Percentiles rank a stretch among this genome's conserved stretches.
phyloP scores from a whole-genome alignment of 169 alveolate species.

The Fabrea salina region DNA sequence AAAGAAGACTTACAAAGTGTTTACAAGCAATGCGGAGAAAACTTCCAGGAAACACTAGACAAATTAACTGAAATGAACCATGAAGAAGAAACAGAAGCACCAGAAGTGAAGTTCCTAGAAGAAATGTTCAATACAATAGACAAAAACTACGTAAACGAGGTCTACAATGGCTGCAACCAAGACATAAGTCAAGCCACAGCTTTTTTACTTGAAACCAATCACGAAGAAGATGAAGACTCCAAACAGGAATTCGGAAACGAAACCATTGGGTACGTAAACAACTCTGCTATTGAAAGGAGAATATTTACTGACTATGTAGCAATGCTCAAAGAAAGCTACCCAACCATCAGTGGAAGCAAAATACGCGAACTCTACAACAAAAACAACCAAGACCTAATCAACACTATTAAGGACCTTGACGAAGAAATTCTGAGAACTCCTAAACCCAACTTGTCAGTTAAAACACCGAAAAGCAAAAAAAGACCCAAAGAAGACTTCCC shows the following conservation, averaged over 20 bases:
- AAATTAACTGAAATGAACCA: neutral
- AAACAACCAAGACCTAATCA: neutral
- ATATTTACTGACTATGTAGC: neutral
- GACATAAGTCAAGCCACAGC: conserved; percentile 2
- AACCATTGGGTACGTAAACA: conserved; percentile 2
- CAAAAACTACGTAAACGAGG: neutral
- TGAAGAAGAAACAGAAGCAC: neutral
- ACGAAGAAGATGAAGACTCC: neutral
- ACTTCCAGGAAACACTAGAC: neutral
- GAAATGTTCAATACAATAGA: neutral
- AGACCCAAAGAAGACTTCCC: neutral
- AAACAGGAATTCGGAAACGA: neutral
- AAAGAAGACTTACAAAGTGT: neutral
- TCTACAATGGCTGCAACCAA: neutral
- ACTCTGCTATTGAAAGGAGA: neutral
- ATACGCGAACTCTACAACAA: neutral
- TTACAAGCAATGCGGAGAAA: neutral
- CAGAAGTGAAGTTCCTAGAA: neutral
- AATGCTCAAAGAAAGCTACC: neutral
- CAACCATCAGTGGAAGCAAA: neutral
- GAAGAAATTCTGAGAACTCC: no score
- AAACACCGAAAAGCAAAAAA: neutral
- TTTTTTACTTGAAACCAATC: conserved; percentile 7
- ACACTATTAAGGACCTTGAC: neutral
- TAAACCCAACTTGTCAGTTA: neutral